Evolutionary conservation across 2,329 filamentous ascomycete genomes (phyloP).

Genomic region (Arthroderma sp.): DNA sequence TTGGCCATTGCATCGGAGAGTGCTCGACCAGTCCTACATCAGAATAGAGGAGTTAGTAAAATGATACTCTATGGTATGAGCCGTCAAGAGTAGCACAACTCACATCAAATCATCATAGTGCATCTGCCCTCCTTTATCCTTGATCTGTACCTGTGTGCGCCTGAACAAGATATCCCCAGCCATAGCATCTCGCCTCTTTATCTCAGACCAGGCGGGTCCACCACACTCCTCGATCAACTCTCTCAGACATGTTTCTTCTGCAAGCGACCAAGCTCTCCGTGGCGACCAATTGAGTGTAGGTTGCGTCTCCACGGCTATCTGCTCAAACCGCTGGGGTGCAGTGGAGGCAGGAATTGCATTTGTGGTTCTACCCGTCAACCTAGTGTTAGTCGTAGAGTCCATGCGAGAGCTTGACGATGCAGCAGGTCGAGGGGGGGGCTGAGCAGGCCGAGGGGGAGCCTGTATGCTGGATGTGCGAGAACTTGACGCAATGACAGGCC

Average conservation of each 20-base stretch:
- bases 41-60: background rate
- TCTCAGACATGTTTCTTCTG: background rate
- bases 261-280: background rate
- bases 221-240: background rate
- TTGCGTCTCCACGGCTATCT: background rate
- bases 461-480: too few relatives aligned
- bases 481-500: background rate
- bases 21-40: background rate
- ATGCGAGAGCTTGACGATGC: background rate
- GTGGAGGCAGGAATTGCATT: background rate
- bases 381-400: background rate
- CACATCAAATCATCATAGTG: slow-evolving; percentile 3
- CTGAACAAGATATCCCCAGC: background rate
- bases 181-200: background rate
- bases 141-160: background rate
- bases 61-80: background rate
- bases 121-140: background rate
- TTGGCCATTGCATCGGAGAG: background rate
- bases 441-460: background rate
- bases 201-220: background rate
- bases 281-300: background rate
- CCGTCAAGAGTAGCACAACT: background rate
- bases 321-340: background rate
- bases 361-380: background rate
- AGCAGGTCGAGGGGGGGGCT: background rate